Percentiles rank a stretch among this genome's conserved stretches.
Evolutionary conservation across 306 rosid species (phyloP).

Genomic region (Vigna hirtella): DNA sequence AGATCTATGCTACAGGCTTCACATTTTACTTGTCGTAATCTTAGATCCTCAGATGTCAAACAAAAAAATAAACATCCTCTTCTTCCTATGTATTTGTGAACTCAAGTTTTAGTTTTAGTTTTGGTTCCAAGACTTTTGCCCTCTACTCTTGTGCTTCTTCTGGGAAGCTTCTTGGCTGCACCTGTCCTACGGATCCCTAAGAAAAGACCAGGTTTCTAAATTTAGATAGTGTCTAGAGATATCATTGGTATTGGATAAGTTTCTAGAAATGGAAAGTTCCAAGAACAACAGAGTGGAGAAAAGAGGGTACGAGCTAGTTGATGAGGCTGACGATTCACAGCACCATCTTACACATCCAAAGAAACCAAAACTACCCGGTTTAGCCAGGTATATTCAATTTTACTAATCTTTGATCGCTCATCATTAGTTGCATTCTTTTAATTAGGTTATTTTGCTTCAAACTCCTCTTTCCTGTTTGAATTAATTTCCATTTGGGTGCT

Average conservation of each 20-base stretch:
- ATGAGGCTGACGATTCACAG: constrained; percentile 51
- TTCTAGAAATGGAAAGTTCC: constrained; percentile 77
- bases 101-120: constrained; percentile 35
- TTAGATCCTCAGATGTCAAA: constrained; percentile 49
- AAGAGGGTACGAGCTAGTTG: constrained; percentile 62
- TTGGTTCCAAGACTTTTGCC: constrained; percentile 23
- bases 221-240: constrained; percentile 45
- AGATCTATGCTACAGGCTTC: constrained; percentile 53
- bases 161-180: constrained; percentile 53
- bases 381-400: constrained; percentile 68
- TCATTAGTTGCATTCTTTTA: background rate
- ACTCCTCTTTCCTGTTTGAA: constrained; percentile 2
- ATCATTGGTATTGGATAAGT: constrained; percentile 52
- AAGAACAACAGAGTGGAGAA: constrained; percentile 63
- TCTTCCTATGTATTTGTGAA: constrained; percentile 16
- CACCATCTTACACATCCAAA: constrained; percentile 55
- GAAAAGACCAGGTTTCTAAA: constrained; percentile 53
- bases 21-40: constrained; percentile 36
- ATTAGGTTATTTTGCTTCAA: constrained; percentile 1
- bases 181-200: constrained; percentile 23
- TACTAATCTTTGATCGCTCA: background rate
- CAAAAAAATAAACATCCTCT: constrained; percentile 24
- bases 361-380: constrained; percentile 71
- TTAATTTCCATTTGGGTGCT: constrained; percentile 9
- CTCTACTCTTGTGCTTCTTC: constrained; percentile 39